Conservation (phyloP, 805 yeast genomes). For the Saccharomycopsis oosterbeekiorum region DNA sequence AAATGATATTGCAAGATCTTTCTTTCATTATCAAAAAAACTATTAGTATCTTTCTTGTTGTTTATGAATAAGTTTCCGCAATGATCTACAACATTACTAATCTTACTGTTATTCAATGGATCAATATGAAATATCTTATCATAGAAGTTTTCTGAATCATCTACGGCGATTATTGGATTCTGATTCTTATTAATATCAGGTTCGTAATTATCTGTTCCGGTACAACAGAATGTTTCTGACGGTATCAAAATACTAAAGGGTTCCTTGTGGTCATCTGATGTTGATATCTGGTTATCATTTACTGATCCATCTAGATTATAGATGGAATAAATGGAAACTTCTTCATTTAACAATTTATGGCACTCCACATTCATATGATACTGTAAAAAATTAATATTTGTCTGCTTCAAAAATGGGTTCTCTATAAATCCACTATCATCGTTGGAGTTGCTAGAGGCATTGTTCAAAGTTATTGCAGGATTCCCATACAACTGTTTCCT, state of each 20-base stretch:
- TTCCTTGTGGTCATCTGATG: background rate
- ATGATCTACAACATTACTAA: background rate
- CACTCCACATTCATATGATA: constrained; percentile 11
- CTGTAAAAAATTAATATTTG: constrained; percentile 1
- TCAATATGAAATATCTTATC: constrained; percentile 4
- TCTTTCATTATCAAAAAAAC: background rate
- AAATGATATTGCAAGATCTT: constrained; percentile 4
- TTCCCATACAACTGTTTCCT: background rate
- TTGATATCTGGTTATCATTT: background rate
- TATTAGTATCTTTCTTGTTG: background rate
- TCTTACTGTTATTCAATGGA: constrained; percentile 1
- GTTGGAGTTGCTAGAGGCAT: background rate
- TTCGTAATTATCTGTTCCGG: background rate
- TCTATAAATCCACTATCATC: background rate
- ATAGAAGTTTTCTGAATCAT: background rate
- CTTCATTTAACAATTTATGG: constrained; percentile 5
- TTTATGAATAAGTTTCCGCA: background rate
- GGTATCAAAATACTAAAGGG: constrained; percentile 8
- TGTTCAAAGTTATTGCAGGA: background rate
- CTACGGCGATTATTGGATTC: background rate
- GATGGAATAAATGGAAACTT: background rate
- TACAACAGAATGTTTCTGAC: constrained; percentile 9
- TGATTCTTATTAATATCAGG: background rate
- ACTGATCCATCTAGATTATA: background rate
- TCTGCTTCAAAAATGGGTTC: constrained; percentile 4